Conservation (phyloP, 345 rosid species). For the Rhodamnia rubescens region DNA sequence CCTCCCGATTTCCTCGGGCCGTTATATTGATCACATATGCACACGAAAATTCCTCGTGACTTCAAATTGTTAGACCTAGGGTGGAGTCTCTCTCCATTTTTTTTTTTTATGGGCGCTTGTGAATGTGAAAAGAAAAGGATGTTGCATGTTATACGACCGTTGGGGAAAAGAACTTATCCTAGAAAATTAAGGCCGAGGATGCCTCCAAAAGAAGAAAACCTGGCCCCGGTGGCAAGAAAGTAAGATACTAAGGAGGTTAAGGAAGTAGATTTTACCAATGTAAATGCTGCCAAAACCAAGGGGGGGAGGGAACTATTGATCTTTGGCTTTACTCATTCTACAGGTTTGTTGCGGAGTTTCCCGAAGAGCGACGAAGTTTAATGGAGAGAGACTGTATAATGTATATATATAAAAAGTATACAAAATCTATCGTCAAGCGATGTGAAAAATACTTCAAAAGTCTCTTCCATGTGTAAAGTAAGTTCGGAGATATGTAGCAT, state of each 20-base stretch:
- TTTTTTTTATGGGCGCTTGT: background rate
- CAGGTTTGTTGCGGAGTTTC: background rate
- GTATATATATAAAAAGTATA: background rate
- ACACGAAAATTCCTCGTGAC: background rate
- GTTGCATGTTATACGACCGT: background rate
- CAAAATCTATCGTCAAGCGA: rapidly evolving
- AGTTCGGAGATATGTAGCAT: background rate
- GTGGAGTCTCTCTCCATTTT: background rate
- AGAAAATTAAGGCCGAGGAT: too few relatives aligned
- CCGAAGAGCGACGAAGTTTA: background rate
- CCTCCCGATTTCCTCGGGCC: too few relatives aligned
- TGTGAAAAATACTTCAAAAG: background rate
- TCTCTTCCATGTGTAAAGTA: background rate
- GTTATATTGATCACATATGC: background rate
- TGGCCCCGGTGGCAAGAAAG: background rate
- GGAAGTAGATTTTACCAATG: background rate
- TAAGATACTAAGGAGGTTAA: background rate
- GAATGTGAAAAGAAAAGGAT: background rate
- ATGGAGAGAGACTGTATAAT: background rate
- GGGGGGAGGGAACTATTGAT: background rate
- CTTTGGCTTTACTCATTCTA: background rate
- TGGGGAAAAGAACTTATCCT: too few relatives aligned
- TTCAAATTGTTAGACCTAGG: background rate
- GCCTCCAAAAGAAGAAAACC: background rate
- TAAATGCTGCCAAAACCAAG: background rate